Evolutionary conservation across 1,139 yeast genomes (phyloP).

Genomic region (Geotrichum carabidarum): DNA sequence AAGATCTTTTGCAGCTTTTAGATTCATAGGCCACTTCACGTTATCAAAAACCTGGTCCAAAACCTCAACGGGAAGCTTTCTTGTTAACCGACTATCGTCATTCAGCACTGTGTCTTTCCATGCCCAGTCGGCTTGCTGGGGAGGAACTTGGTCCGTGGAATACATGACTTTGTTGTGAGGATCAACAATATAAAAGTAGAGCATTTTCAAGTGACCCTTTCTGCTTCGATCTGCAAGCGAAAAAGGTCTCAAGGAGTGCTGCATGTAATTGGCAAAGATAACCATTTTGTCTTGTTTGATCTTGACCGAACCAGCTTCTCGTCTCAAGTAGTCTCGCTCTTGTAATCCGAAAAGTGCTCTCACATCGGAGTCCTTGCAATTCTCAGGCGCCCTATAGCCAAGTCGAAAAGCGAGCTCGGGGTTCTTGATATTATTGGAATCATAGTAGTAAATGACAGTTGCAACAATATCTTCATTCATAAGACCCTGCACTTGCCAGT

Average conservation of each 20-base stretch:
- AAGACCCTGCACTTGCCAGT: constrained; percentile 47
- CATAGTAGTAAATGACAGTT: constrained; percentile 44
- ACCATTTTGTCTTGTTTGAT: constrained; percentile 35
- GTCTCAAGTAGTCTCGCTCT: constrained; percentile 28
- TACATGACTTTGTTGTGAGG: constrained; percentile 38
- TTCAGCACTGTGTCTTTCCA: constrained; percentile 20
- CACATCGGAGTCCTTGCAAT: constrained; percentile 34
- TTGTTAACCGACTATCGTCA: too few relatives aligned
- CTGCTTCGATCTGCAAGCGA: constrained; percentile 38
- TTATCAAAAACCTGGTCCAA: too few relatives aligned
- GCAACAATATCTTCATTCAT: constrained; percentile 45
- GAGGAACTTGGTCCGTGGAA: constrained; percentile 40
- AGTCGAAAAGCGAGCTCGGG: constrained; percentile 39
- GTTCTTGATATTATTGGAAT: constrained; percentile 41
- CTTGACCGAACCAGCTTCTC: constrained; percentile 33
- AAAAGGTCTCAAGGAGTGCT: constrained; percentile 43
- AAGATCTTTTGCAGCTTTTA: too few relatives aligned
- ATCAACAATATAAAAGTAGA: constrained; percentile 43
- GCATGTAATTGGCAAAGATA: constrained; percentile 42
- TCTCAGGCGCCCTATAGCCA: constrained; percentile 34
- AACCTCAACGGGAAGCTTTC: too few relatives aligned
- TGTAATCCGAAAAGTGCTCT: too few relatives aligned
- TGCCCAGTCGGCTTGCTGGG: constrained; percentile 44
- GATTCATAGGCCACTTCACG: too few relatives aligned
- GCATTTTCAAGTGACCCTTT: constrained; percentile 41